Conservation (phyloP, 768 basidiomycete species). For the Psilocybe tampanensis region DNA sequence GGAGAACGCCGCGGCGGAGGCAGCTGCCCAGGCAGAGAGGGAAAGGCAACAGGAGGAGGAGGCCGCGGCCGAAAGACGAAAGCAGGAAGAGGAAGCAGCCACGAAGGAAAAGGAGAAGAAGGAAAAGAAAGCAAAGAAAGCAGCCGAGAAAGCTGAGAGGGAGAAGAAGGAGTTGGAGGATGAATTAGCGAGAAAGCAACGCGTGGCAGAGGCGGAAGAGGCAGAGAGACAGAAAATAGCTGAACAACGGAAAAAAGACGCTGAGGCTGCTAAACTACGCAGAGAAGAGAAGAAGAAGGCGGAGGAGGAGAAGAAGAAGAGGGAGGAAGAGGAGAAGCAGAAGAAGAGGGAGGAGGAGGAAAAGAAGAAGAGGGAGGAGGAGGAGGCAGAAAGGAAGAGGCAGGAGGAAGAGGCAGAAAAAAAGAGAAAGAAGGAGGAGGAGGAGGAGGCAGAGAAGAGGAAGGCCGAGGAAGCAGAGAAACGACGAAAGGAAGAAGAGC, state of each 20-base stretch:
- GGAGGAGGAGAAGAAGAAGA: background rate
- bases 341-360: slow-evolving; percentile 1
- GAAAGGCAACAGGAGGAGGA: background rate
- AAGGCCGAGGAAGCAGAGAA: slow-evolving; percentile 13
- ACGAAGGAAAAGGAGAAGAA: background rate
- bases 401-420: slow-evolving; percentile 7
- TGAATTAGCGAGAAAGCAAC: slow-evolving; percentile 3
- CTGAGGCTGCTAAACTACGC: slow-evolving; percentile 10
- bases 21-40: background rate
- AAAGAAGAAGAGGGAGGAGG: background rate
- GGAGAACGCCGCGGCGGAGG: background rate
- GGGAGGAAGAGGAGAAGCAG: background rate
- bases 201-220: slow-evolving; percentile 8
- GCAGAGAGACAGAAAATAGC: background rate
- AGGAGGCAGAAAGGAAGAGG: slow-evolving; percentile 7
- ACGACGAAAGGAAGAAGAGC: slow-evolving; percentile 14
- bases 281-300: slow-evolving; percentile 11
- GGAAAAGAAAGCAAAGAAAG: background rate
- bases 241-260: background rate
- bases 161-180: slow-evolving; percentile 5
- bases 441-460: slow-evolving; percentile 11
- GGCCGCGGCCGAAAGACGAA: background rate
- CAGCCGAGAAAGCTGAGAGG: slow-evolving; percentile 1
- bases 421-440: slow-evolving; percentile 6
- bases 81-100: background rate